These are phyloP conservation scores for Punica granatum DNA, from an alignment of 345 rosid species.

Conservation along the genomic window DNA sequence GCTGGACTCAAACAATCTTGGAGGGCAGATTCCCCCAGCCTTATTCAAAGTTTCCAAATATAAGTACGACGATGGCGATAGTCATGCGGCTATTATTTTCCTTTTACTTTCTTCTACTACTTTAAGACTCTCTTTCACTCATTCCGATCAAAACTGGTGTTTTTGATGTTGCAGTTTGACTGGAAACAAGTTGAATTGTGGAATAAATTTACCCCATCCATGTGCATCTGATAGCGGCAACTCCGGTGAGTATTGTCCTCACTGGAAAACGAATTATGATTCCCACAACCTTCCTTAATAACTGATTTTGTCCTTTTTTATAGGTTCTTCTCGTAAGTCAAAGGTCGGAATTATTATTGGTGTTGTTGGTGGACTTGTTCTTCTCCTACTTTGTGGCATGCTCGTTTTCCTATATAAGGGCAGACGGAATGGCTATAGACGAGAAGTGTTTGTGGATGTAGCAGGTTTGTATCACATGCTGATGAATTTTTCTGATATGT, in stretches of 20 bases:
- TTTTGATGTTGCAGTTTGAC: constrained; percentile 53
- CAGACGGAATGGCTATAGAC: constrained; percentile 54
- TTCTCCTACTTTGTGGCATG: constrained; percentile 48
- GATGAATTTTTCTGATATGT: background rate
- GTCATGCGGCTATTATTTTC: background rate
- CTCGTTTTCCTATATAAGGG: constrained; percentile 51
- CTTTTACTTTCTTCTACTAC: background rate
- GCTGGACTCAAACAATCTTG: constrained; percentile 67
- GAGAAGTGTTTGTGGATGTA: constrained; percentile 82
- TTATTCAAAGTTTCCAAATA: constrained; percentile 56
- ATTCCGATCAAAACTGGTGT: constrained; percentile 1
- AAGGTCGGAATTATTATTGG: constrained; percentile 64
- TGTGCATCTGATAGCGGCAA: constrained; percentile 48
- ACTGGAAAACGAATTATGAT: background rate
- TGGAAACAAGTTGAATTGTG: constrained; percentile 64
- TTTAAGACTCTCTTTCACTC: background rate
- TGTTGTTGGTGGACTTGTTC: constrained; percentile 46
- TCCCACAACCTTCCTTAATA: background rate
- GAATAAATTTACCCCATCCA: constrained; percentile 21
- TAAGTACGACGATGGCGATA: constrained; percentile 43
- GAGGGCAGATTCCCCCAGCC: constrained; percentile 63
- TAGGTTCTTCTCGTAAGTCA: constrained; percentile 62
- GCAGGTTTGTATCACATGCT: constrained; percentile 45
- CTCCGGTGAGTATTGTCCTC: constrained; percentile 38
- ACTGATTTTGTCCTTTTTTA: constrained; percentile 5